Base-by-base conservation (phyloP, 2,329 filamentous ascomycete species). In the Penicillium occitanis region DNA sequence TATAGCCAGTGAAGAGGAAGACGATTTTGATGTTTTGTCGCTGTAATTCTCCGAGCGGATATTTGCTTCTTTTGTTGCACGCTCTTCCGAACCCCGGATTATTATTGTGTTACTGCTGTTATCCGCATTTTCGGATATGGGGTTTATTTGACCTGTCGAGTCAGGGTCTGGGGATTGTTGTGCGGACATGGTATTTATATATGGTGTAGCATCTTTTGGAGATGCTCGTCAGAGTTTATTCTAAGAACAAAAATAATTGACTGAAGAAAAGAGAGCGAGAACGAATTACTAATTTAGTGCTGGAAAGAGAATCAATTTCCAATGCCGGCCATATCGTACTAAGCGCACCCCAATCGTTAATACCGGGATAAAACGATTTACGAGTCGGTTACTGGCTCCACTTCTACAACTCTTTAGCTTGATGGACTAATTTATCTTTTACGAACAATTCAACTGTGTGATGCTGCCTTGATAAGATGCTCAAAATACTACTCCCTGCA, bases 91-190 rank as follows among this genome's bases (percentile, higher is more conserved):
- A 22, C 19, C 30, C n/a, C 33, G 53, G 19, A 37, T 57, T 37
- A 22, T 40, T 30, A 30, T 17, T 37, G 19, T 25, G n/a, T 57
- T 37, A 37, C n/a, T 37, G n/a, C 22, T 57, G 30, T 37, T 57
- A 57, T 57, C 53, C 53, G 53, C 33, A 57, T 40, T 57, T 57
- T 57, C 53, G 53, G 53, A 57, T 22, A 37, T 19, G 4, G 53
- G n/a, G 4, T 37, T 37, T 37, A 35, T 37, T 0, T 33, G 14
- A 19, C 8, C 28, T 55, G 50, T 19, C 11, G 51, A 10, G 33
- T 28, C 17, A 22, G 25, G 48, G 48, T 35, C 33, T 35, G 33
- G 33, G 33, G 33, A 35, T 35, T 1, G 5, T 28, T 51, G n/a
- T 25, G 53, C 19, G 5, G 53, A 57, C 53, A 57, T 57, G 19